phyloP scores from a whole-genome alignment of 2,329 filamentous ascomycete genomes.

The Phaeophleospora eucalypticola region DNA sequence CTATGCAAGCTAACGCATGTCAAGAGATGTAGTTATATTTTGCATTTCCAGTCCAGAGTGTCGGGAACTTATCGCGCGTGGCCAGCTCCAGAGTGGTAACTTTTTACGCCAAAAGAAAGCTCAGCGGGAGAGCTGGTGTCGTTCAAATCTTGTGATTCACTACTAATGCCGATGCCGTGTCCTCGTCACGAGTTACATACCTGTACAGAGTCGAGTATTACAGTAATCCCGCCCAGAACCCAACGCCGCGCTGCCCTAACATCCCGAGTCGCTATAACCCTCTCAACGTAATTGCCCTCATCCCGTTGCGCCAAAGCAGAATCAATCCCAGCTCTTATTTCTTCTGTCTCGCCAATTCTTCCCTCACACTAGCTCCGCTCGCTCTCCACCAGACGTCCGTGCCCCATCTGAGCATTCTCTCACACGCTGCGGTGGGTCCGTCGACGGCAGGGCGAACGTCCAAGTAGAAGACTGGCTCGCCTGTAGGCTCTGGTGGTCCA shows the following conservation, averaged over 20 bases:
- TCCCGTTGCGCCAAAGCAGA: too few species aligned
- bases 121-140: neutral
- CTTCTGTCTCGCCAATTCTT: constrained; percentile 36
- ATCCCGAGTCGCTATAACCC: too few species aligned
- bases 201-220: constrained; percentile 5
- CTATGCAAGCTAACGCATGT: too few species aligned
- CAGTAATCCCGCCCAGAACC: neutral
- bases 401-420: constrained; percentile 82
- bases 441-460: constrained; percentile 87
- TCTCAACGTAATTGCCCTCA: too few species aligned
- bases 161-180: neutral
- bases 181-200: neutral
- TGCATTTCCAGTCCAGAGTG: too few species aligned
- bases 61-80: neutral
- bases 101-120: neutral
- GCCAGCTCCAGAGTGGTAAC: neutral
- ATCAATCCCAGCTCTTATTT: too few species aligned
- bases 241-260: neutral
- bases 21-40: too few species aligned
- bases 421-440: constrained; percentile 72
- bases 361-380: constrained; percentile 64
- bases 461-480: constrained; percentile 91
- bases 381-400: constrained; percentile 93
- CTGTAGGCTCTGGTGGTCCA: constrained; percentile 72
- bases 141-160: neutral